Conservation (phyloP, 2,329 filamentous ascomycete genomes). For the Penicillium corylophilum region DNA sequence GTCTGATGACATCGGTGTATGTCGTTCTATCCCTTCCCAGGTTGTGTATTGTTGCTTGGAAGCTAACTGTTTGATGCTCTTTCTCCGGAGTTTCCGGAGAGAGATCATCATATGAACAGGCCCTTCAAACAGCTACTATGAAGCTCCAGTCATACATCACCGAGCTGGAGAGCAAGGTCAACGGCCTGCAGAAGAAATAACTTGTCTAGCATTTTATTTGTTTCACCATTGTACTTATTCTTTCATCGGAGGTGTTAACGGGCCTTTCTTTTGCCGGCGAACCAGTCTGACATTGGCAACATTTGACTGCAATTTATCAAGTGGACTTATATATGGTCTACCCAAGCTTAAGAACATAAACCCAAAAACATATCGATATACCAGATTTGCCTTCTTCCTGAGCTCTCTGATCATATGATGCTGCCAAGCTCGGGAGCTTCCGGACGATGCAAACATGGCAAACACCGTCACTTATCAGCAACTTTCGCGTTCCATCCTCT, state of each 20-base stretch:
- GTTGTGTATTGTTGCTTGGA: not conserved
- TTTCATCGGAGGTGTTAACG: constrained; percentile 6
- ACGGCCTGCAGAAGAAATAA: constrained; percentile 65
- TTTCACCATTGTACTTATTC: constrained; percentile 6
- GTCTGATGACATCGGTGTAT: constrained; percentile 93
- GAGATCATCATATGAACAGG: constrained; percentile 49
- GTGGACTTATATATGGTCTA: not conserved
- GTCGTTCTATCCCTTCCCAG: constrained; percentile 30
- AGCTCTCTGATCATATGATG: not conserved
- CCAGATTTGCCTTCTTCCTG: not conserved
- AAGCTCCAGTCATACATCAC: constrained; percentile 81
- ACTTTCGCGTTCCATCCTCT: constrained; percentile 8
- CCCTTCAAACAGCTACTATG: constrained; percentile 82
- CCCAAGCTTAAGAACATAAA: not conserved
- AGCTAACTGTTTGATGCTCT: constrained; percentile 1
- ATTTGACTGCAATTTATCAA: not conserved
- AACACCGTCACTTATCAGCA: constrained; percentile 15
- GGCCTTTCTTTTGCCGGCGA: not conserved
- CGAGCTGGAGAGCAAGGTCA: constrained; percentile 76
- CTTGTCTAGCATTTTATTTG: not conserved
- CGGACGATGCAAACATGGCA: constrained; percentile 18
- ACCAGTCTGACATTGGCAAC: not conserved
- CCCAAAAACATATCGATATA: not conserved
- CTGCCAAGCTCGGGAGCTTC: not conserved
- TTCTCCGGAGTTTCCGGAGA: constrained; percentile 1